These are phyloP conservation scores for Suhomyces taliae DNA, from an alignment of 1,139 yeast genomes.

Conservation along the genomic window DNA sequence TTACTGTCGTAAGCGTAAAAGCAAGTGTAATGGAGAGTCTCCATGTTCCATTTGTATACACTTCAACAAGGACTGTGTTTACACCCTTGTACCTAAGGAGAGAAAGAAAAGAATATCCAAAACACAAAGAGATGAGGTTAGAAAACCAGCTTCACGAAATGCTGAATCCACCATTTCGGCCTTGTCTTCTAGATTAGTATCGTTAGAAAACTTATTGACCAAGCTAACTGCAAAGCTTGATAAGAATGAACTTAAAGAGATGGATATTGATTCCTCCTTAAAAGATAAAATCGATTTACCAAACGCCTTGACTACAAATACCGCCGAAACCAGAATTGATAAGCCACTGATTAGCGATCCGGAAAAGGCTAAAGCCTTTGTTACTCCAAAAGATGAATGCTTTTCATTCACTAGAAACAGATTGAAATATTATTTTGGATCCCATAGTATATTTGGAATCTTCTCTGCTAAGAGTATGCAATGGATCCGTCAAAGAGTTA, in stretches of 20 bases:
- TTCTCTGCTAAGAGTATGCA: conserved; percentile 11
- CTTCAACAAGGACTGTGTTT: conserved; percentile 15
- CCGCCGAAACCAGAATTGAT: neutral
- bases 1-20: conserved; percentile 26
- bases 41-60: conserved; percentile 25
- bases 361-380: conserved; percentile 1
- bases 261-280: neutral
- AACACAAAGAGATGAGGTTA: neutral
- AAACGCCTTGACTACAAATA: neutral
- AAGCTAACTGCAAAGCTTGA: conserved; percentile 10
- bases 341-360: conserved; percentile 1
- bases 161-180: conserved; percentile 2
- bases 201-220: conserved; percentile 13
- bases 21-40: conserved; percentile 24
- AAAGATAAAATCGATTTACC: neutral
- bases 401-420: neutral
- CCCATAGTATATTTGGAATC: conserved; percentile 11
- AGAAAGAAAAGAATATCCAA: conserved; percentile 16
- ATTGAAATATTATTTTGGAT: conserved; percentile 9
- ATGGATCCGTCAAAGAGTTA: conserved; percentile 8
- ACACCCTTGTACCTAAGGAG: conserved; percentile 17
- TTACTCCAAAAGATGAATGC: conserved; percentile 2
- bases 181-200: conserved; percentile 14
- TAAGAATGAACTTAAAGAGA: neutral
- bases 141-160: neutral